phyloP scores from a whole-genome alignment of 1,139 yeast species.

The Blastobotrys capitulatus region DNA sequence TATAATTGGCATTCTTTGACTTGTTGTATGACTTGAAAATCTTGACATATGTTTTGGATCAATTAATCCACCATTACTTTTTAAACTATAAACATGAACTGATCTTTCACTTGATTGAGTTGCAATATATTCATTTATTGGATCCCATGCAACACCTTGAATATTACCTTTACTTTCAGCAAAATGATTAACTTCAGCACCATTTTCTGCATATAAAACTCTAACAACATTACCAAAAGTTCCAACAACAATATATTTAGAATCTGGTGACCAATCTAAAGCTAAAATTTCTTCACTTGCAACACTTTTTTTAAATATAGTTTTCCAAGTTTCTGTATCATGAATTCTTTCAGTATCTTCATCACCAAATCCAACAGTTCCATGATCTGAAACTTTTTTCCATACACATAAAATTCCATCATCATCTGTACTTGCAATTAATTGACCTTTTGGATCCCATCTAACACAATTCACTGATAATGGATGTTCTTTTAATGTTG shows the following conservation, averaged over 20 bases:
- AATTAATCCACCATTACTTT: conserved; percentile 32
- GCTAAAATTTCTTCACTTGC: conserved; percentile 66
- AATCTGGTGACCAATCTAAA: conserved; percentile 85
- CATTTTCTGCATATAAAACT: conserved; percentile 54
- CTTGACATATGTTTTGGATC: conserved; percentile 24
- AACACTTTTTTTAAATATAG: conserved; percentile 31
- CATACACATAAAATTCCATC: conserved; percentile 86
- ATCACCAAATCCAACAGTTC: conserved; percentile 45
- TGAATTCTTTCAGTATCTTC: conserved; percentile 14
- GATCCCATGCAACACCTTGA: conserved; percentile 97
- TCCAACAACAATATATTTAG: conserved; percentile 71
- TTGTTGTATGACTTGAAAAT: conserved; percentile 23
- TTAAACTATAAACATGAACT: conserved; percentile 56
- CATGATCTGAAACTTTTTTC: conserved; percentile 44
- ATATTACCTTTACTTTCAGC: conserved; percentile 82
- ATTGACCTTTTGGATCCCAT: conserved; percentile 54
- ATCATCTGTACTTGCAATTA: conserved; percentile 88
- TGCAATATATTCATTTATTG: conserved; percentile 64
- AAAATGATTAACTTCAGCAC: conserved; percentile 55
- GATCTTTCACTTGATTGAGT: conserved; percentile 90
- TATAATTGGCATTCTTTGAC: neutral
- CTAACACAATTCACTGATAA: conserved; percentile 93
- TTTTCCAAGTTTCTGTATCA: conserved; percentile 61
- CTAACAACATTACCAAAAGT: conserved; percentile 85
- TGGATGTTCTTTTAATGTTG: conserved; percentile 80